Percentiles rank a stretch among this genome's conserved stretches.
phyloP scores from a whole-genome alignment of 495 filamentous ascomycete genomes.

The Extremus antarcticus region DNA sequence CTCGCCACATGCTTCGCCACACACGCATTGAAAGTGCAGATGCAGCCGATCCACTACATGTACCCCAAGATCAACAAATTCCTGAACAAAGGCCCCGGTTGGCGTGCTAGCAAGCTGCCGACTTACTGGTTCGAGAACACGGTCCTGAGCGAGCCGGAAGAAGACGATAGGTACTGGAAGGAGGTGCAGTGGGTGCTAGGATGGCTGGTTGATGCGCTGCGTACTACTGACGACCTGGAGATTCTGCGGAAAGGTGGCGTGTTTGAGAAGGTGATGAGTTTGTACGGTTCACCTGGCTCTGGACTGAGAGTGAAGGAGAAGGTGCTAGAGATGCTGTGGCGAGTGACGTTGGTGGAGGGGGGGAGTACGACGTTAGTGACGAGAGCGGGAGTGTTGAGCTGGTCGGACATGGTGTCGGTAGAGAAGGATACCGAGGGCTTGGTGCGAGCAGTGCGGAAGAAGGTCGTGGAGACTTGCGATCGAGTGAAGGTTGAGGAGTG shows the following conservation, averaged over 20 bases:
- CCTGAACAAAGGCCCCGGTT: slow-evolving; percentile 61
- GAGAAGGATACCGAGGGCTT: slow-evolving; percentile 35
- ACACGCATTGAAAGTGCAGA: slow-evolving; percentile 53
- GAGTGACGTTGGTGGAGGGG: slow-evolving; percentile 57
- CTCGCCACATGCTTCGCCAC: slow-evolving; percentile 64
- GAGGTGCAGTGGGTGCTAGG: slow-evolving; percentile 74
- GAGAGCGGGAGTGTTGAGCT: slow-evolving; percentile 67
- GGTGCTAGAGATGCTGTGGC: slow-evolving; percentile 62
- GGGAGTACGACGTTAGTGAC: slow-evolving; percentile 82
- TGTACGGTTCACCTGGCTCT: slow-evolving; percentile 58
- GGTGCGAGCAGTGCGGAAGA: slow-evolving; percentile 41
- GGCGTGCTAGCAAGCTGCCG: slow-evolving; percentile 64
- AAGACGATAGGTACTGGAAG: slow-evolving; percentile 62
- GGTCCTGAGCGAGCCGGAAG: slow-evolving; percentile 54
- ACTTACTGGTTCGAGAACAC: slow-evolving; percentile 61
- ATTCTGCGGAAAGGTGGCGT: slow-evolving; percentile 72
- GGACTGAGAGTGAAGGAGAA: slow-evolving; percentile 44
- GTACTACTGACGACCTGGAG: slow-evolving; percentile 57
- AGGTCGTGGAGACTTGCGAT: slow-evolving; percentile 63
- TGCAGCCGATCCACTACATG: slow-evolving; percentile 67
- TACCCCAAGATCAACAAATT: slow-evolving; percentile 83
- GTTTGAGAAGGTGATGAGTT: slow-evolving; percentile 64
- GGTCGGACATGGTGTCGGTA: slow-evolving; percentile 53
- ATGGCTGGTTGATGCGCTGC: slow-evolving; percentile 60
- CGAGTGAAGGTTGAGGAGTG: slow-evolving; percentile 52